phyloP scores from a whole-genome alignment of 805 yeast species.

The Candida maesae region DNA sequence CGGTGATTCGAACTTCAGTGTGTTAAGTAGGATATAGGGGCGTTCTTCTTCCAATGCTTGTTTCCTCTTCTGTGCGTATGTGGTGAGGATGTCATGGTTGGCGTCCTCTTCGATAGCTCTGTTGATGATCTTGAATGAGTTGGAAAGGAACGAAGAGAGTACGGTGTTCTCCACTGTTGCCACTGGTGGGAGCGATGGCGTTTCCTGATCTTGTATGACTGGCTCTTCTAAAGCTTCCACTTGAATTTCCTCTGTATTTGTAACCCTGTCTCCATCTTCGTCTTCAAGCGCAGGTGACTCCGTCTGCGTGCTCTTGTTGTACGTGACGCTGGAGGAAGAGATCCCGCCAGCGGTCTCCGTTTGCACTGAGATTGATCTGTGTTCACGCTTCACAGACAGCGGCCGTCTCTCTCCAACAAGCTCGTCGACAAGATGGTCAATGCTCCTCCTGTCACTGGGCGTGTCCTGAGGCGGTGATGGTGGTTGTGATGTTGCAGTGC shows the following conservation, averaged over 20 bases:
- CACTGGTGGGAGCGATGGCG: neutral
- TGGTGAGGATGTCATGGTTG: slow-evolving; percentile 23
- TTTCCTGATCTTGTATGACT: neutral
- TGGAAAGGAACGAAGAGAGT: slow-evolving; percentile 18
- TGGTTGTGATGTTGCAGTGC: neutral
- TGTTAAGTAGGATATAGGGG: slow-evolving; percentile 5
- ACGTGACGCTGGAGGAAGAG: too few relatives aligned
- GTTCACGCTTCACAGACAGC: too few relatives aligned
- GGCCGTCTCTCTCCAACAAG: slow-evolving; percentile 14
- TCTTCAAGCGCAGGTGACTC: slow-evolving; percentile 4
- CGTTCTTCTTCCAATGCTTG: slow-evolving; percentile 14
- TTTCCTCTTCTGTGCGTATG: slow-evolving; percentile 12
- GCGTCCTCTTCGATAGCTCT: slow-evolving; percentile 26
- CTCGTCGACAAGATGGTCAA: slow-evolving; percentile 12
- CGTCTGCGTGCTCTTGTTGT: slow-evolving; percentile 27
- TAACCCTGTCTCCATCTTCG: slow-evolving; percentile 1
- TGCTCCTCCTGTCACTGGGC: neutral
- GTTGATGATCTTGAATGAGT: slow-evolving; percentile 24
- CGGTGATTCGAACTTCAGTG: slow-evolving; percentile 9
- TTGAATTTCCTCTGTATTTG: neutral
- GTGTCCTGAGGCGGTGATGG: slow-evolving; percentile 3
- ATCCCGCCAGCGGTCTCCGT: slow-evolving; percentile 11
- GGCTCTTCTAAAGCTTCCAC: slow-evolving; percentile 1
- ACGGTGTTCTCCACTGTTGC: slow-evolving; percentile 8
- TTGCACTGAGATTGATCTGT: slow-evolving; percentile 12